Base-by-base conservation (phyloP, 2,329 filamentous ascomycete genomes). In the Aspergillus terreus region DNA sequence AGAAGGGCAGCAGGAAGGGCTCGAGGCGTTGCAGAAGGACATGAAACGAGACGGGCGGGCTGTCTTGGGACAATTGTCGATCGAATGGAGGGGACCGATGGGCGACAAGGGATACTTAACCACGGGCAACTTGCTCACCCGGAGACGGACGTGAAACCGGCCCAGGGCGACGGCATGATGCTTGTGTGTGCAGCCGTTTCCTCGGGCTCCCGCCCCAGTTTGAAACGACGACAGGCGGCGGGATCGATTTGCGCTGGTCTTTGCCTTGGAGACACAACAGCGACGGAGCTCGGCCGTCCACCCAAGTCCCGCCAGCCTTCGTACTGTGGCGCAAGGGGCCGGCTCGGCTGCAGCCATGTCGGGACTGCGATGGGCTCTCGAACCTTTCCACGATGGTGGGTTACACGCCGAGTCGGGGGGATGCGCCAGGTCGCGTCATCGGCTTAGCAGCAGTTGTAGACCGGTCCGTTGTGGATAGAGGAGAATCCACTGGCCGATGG, bases 81-180 rank as follows among this genome's bases (percentile, higher is more conserved):
- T 97, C 53, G 87, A 90, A 49, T 99, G 94, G 94, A 81, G 89
- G 57, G 87, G 88, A 35, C 83, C 88, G 55, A 92, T 96, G 87
- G 94, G 94, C 0, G 94, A 92, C 71, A 82, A 83, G 62, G 94
- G 94, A 0, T 92, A 85, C 61, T 76, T 99, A 66, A 90, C 86
- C 42, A 99, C 94, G 6, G 92, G 92, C 9, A 92, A 87, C 78
- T 74, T 95, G 47, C 64, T 76, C 60, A 76, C 73, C 25, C 70
- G 74, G 58, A 73, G 70, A 61, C 67, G 70, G 50, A 55, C 57
- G 45, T 69, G 58, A 68, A 38, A 36, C 36, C 32, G 12, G 33
- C 7, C 12, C 17, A 14, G 11, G n/a, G 40, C 15, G 44, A 49
- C 10, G 33, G 44, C 15, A 35, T 23, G 11, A 47, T 27, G n/a